Evolutionary conservation across 345 rosid species (phyloP), one percentile per base, ranked within the genome.

Genomic region (Euphorbia pulcherrima): DNA sequence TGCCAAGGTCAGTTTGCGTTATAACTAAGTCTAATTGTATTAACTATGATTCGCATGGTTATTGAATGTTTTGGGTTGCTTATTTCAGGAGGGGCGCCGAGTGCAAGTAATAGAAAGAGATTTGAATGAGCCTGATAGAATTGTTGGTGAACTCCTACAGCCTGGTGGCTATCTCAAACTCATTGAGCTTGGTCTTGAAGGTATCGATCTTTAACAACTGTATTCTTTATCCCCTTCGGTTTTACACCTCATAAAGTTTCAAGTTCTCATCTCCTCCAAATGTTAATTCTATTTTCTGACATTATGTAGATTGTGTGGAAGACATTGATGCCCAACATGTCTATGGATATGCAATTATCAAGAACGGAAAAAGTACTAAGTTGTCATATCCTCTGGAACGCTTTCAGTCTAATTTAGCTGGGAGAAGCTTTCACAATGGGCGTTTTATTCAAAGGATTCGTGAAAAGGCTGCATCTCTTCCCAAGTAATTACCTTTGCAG

Each of bases 341-440:
- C 14, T 76, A 73, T 51, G 88, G 91, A 21, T 84, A 80, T 74
- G 87, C 84, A 6, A 77, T 86, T 48, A 81, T 75, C 75, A 81
- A 81, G 79, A 80, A 81, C 75, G 85, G 85, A 47, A 75, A 69
- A 63, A 59, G 64, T 59, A 61, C 81, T 57, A 66, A 46, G 23
- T 60, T 84, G 14, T 70, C 84, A 6, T 82, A 82, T 73, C 88
- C 88, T 2, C 59, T 84, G 75, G 84, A 82, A 60, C 68, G 76
- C 50, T 82, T 80, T 61, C 75, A 77, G 59, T 59, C 86, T 17
- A 75, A 82, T 62, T 78, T 82, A 29, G 50, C 84, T 17, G 86
- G 86, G 20, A 80, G 84, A 73, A 80, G 88, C 77, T 82, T 85
- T 67, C 88, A 85, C 67, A 85, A 82, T 51, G 86, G 88, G 26